Evolutionary conservation across 2,329 filamentous ascomycete genomes (phyloP).

Genomic region (Colletotrichum truncatum): DNA sequence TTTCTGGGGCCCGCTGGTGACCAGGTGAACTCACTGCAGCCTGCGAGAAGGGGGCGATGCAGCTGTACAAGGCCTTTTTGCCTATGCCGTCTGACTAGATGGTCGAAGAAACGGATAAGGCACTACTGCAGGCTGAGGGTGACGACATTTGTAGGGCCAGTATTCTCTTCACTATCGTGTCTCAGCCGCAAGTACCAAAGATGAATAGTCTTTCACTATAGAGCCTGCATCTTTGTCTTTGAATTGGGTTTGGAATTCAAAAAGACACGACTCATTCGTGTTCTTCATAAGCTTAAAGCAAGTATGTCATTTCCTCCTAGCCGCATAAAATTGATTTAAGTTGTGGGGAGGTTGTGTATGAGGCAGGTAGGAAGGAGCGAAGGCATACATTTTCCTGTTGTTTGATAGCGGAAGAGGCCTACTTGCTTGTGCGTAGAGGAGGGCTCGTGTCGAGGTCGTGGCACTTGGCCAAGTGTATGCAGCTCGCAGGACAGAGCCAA

Average conservation of each 20-base stretch:
- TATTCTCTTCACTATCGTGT: neutral
- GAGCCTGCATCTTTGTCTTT: no score
- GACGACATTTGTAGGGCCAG: constrained; percentile 4
- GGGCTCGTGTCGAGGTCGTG: constrained; percentile 28
- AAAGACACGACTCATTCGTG: constrained; percentile 1
- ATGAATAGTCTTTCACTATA: no score
- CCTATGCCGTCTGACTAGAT: neutral
- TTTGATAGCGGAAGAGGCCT: constrained; percentile 1
- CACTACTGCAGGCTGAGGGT: constrained; percentile 21
- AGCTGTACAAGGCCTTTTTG: neutral
- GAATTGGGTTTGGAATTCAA: neutral
- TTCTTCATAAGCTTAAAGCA: neutral
- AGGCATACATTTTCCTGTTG: neutral
- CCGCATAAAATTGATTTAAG: neutral
- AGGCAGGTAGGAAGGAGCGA: neutral
- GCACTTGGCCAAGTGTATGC: constrained; percentile 14
- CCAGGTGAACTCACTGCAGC: neutral
- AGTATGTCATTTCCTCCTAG: neutral
- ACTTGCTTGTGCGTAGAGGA: constrained; percentile 7
- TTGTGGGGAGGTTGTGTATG: neutral
- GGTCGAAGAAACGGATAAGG: neutral
- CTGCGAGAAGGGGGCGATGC: neutral
- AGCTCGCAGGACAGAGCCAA: constrained; percentile 13
- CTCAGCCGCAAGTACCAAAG: neutral
- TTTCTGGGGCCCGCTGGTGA: neutral